Base-by-base conservation (phyloP, 768 basidiomycete genomes). In the Bullera alba region DNA sequence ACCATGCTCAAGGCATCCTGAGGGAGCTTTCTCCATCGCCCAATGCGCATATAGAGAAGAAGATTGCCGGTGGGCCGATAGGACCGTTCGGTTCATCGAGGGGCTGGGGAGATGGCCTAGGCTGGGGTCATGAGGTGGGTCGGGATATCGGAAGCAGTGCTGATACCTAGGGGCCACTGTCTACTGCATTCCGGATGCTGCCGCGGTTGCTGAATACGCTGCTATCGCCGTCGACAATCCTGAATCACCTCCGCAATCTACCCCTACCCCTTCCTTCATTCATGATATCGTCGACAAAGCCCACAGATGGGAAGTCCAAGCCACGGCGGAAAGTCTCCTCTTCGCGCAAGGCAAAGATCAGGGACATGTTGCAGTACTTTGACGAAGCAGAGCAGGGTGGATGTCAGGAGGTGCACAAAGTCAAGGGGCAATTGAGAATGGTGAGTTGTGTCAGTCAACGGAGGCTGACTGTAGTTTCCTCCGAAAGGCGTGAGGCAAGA, bases 91-190 rank as follows among this genome's bases (percentile, higher is more conserved):
- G 38, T 4, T 36, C 34, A 4, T n/a, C n/a, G n/a, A 34, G 46
- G 32, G 54, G 55, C 41, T 65, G 65, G 65, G 63, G 56, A 5
- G 60, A 64, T 36, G 63, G 78, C 75, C 70, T 78, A 79, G 46
- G 63, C 27, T 50, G 61, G 61, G 42, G 55, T 27, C 44, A 65
- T 34, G 57, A 65, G 46, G 60, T 61, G 29, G 14, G 59, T 53
- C 28, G 23, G 21, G 6, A 43, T 14, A 8, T 10, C 8, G 19
- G 38, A 8, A 14, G 38, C 21, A 39, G 12, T 8, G 19, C 21
- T 10, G 14, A 19, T 22, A 44, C 10, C n/a, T 51, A 61, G 57
- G 67, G 67, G 14, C 63, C 66, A 35, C 32, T 63, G 34, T 56
- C 58, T 14, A 64, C 64, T 5, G 57, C 64, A 6, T 51, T 65